Conservation (phyloP, 2,329 filamentous ascomycete genomes). For the Aspergillus persii region DNA sequence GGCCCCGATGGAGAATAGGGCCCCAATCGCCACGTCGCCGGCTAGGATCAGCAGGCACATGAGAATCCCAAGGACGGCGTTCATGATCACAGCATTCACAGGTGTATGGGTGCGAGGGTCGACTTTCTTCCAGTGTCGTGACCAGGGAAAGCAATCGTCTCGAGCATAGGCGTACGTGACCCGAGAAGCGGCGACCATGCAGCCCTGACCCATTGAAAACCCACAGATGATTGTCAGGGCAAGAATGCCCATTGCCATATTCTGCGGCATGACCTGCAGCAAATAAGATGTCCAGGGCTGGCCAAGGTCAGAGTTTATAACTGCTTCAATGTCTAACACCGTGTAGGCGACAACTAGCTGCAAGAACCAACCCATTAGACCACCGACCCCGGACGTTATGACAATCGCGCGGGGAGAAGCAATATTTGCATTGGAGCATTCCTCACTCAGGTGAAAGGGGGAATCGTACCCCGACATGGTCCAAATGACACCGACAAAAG, state of each 20-base stretch:
- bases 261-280: conserved; percentile 62
- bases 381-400: conserved; percentile 65
- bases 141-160: conserved; percentile 67
- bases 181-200: conserved; percentile 65
- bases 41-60: conserved; percentile 65
- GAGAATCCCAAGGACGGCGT: conserved; percentile 58
- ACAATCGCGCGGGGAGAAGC: conserved; percentile 71
- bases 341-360: conserved; percentile 73
- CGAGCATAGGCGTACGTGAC: conserved; percentile 73
- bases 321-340: conserved; percentile 60
- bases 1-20: conserved; percentile 68
- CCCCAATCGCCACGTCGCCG: conserved; percentile 61
- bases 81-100: conserved; percentile 69
- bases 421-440: conserved; percentile 70
- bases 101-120: conserved; percentile 63
- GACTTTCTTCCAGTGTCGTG: conserved; percentile 58
- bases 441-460: conserved; percentile 71
- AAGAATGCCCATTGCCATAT: conserved; percentile 61
- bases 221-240: conserved; percentile 66
- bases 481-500: conserved; percentile 69
- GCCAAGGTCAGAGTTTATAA: conserved; percentile 61
- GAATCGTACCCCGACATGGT: conserved; percentile 67
- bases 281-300: conserved; percentile 71
- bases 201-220: conserved; percentile 71
- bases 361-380: conserved; percentile 69